Evolutionary conservation across 2,329 filamentous ascomycete genomes (phyloP).

Genomic region (Cercospora zeae-maydis): DNA sequence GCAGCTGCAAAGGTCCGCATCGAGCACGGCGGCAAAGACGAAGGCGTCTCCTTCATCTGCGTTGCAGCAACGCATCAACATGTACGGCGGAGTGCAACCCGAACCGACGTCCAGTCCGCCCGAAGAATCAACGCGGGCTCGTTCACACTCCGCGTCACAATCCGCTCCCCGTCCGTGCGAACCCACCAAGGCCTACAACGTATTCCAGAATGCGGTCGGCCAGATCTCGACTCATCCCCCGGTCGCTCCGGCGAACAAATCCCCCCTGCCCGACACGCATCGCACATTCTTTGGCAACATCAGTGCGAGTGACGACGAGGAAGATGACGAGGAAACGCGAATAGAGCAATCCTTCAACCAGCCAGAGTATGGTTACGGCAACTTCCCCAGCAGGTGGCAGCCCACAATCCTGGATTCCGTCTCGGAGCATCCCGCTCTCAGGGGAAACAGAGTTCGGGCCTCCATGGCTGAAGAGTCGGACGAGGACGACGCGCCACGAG

Average conservation of each 20-base stretch:
- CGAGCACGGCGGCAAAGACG: conserved; percentile 23
- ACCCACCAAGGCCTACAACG: conserved; percentile 39
- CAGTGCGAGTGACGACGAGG: conserved; percentile 41
- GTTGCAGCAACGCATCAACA: conserved; percentile 27
- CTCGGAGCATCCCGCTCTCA: conserved; percentile 37
- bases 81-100: conserved; percentile 25
- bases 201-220: conserved; percentile 46
- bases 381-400: conserved; percentile 31
- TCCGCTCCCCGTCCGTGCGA: conserved; percentile 35
- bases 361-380: conserved; percentile 28
- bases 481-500: conserved; percentile 25
- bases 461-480: conserved; percentile 32
- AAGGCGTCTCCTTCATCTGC: conserved; percentile 19
- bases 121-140: conserved; percentile 26
- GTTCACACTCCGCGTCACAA: conserved; percentile 24
- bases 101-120: conserved; percentile 22
- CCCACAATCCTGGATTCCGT: conserved; percentile 34
- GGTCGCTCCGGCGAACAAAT: conserved; percentile 14
- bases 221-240: conserved; percentile 35
- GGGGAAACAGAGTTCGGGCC: conserved; percentile 25
- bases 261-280: conserved; percentile 33
- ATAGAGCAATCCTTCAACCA: conserved; percentile 22
- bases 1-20: conserved; percentile 63
- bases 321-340: conserved; percentile 30
- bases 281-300: conserved; percentile 41